phyloP scores from a whole-genome alignment of 192 early-diverging fungal species.

The Geranomyces michiganensis region DNA sequence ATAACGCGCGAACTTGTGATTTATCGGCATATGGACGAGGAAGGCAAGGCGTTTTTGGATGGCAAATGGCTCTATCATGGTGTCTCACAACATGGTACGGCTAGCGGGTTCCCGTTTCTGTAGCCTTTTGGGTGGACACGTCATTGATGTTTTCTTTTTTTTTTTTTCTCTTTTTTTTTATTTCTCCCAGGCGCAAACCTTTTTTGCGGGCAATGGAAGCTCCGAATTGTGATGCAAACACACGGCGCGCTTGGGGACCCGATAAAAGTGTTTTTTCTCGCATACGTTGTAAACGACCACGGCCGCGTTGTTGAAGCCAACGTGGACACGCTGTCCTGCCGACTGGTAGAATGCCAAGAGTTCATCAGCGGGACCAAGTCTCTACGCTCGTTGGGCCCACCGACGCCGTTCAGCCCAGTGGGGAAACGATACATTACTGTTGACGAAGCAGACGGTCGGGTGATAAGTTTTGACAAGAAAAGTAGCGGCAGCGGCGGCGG shows the following conservation, averaged over 20 bases:
- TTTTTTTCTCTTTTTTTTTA: not conserved
- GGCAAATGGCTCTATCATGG: not conserved
- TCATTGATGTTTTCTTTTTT: no score
- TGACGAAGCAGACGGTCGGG: not conserved
- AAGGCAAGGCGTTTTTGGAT: conserved; percentile 2
- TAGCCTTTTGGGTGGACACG: no score
- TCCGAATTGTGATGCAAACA: conserved; percentile 1
- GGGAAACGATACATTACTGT: not conserved
- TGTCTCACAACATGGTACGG: not conserved
- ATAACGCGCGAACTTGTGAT: not conserved
- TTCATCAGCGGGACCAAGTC: not conserved
- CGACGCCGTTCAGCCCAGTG: not conserved
- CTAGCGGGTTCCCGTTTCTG: no score
- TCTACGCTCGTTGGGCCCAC: not conserved
- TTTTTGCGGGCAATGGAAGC: not conserved
- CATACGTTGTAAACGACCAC: not conserved
- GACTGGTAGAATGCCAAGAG: not conserved
- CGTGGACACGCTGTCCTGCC: not conserved
- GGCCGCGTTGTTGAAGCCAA: not conserved
- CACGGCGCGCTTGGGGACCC: not conserved
- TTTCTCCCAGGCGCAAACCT: not conserved
- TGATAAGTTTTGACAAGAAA: not conserved
- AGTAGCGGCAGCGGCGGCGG: not conserved
- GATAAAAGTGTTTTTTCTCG: not conserved
- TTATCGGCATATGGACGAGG: conserved; percentile 1